phyloP scores from a whole-genome alignment of 169 alveolate species.

The Babesia gibsoni region DNA sequence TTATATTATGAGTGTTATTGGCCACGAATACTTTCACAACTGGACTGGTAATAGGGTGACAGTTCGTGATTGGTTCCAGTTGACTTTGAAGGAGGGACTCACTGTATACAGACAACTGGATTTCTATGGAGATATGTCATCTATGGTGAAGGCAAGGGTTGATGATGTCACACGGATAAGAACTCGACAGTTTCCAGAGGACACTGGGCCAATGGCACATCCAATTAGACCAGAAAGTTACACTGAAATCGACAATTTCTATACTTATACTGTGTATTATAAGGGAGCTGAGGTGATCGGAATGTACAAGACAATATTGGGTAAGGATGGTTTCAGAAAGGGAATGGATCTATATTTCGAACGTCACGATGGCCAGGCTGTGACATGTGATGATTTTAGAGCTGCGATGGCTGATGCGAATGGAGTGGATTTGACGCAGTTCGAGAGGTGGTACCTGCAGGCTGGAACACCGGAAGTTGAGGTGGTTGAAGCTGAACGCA shows the following conservation, averaged over 20 bases:
- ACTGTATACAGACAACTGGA: constrained; percentile 89
- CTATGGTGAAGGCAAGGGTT: constrained; percentile 79
- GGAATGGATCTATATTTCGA: constrained; percentile 89
- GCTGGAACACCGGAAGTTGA: constrained; percentile 75
- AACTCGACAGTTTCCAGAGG: constrained; percentile 86
- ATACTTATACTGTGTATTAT: constrained; percentile 90
- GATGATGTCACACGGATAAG: constrained; percentile 78
- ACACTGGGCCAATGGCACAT: constrained; percentile 91
- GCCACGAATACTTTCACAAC: constrained; percentile 93
- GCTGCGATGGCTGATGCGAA: constrained; percentile 88
- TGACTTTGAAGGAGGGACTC: constrained; percentile 90
- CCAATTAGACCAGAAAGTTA: constrained; percentile 91
- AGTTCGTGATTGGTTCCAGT: constrained; percentile 91
- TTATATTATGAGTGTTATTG: constrained; percentile 83
- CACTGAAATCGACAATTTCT: constrained; percentile 88
- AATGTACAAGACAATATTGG: constrained; percentile 89
- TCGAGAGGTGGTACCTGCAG: constrained; percentile 88
- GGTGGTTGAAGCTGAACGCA: constrained; percentile 52
- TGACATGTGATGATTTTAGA: constrained; percentile 92
- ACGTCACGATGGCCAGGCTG: constrained; percentile 89
- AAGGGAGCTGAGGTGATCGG: constrained; percentile 93
- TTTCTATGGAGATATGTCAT: constrained; percentile 77
- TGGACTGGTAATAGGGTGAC: constrained; percentile 93
- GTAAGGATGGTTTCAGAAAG: constrained; percentile 86
- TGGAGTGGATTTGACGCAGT: constrained; percentile 79